A percentile compares a stretch with the other conserved stretches of the same genome.
phyloP scores from a whole-genome alignment of 2,329 filamentous ascomycete species.

The Colletotrichum sp. region DNA sequence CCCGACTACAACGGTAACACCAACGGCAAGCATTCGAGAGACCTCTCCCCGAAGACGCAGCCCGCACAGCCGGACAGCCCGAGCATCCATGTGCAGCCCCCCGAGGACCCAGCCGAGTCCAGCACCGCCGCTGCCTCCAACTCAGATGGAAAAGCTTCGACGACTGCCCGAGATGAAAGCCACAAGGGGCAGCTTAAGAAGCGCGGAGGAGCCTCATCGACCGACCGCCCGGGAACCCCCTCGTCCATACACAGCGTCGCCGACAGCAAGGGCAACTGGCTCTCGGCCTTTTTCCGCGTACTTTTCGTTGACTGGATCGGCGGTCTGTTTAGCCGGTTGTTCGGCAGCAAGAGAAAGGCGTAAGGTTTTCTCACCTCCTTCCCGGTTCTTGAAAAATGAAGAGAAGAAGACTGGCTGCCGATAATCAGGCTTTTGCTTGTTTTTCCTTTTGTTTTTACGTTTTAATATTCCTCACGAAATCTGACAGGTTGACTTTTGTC shows the following conservation, averaged over 20 bases:
- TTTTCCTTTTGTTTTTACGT: background rate
- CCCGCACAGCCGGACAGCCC: background rate
- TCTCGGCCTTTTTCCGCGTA: constrained; percentile 36
- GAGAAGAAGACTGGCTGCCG: background rate
- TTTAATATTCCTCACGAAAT: constrained; percentile 13
- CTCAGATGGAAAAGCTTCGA: background rate
- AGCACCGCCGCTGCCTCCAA: background rate
- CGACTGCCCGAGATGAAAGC: background rate
- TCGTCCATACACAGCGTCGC: constrained; percentile 26
- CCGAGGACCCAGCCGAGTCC: constrained; percentile 3
- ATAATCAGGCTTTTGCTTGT: background rate
- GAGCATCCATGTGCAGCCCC: background rate
- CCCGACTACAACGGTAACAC: constrained; percentile 3
- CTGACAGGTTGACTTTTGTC: constrained; percentile 22
- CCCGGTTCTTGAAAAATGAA: background rate
- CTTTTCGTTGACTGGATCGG: constrained; percentile 46
- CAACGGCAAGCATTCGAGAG: background rate
- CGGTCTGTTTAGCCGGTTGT: constrained; percentile 30
- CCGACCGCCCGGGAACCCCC: constrained; percentile 22
- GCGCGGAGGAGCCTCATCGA: constrained; percentile 5
- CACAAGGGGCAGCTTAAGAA: constrained; percentile 22
- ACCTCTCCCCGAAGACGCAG: background rate
- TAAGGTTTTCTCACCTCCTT: constrained; percentile 16
- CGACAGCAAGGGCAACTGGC: constrained; percentile 32
- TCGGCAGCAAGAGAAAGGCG: constrained; percentile 22